phyloP scores from a whole-genome alignment of 2,329 filamentous ascomycete species.

The Beauveria medogensis region DNA sequence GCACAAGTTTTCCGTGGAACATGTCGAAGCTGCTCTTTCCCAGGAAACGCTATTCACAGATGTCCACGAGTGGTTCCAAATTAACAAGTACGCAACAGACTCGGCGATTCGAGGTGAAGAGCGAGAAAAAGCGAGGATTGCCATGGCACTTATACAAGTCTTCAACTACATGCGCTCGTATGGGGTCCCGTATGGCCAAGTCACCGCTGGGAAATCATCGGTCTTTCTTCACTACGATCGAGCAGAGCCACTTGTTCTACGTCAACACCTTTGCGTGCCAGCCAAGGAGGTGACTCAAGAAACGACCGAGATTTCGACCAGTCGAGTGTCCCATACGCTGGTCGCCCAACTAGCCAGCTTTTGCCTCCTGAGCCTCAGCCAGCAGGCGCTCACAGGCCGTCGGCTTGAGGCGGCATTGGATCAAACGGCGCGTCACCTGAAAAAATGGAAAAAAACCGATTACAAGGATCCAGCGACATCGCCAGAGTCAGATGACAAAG shows the following conservation, averaged over 20 bases:
- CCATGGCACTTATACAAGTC: background rate
- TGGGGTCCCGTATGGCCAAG: background rate
- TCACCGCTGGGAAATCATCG: background rate
- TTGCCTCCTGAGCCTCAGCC: background rate
- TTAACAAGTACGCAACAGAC: background rate
- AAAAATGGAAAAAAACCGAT: background rate
- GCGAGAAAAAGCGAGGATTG: background rate
- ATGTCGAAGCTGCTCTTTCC: background rate
- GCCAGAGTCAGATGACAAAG: background rate
- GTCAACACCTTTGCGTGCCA: background rate
- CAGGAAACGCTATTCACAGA: background rate
- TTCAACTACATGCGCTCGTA: background rate
- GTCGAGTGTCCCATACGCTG: background rate
- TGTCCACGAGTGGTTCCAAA: background rate
- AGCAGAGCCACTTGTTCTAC: background rate
- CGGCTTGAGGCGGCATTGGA: background rate
- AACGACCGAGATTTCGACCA: background rate
- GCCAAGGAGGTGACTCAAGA: background rate
- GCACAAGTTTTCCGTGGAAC: background rate
- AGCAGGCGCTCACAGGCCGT: background rate
- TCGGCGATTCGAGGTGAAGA: background rate
- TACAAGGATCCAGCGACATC: background rate
- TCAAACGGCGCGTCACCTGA: background rate
- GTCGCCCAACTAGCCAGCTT: background rate
- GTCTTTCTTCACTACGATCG: background rate